Conservation (phyloP, 495 filamentous ascomycete species). For the Pseudoneurospora amorphoporcata region DNA sequence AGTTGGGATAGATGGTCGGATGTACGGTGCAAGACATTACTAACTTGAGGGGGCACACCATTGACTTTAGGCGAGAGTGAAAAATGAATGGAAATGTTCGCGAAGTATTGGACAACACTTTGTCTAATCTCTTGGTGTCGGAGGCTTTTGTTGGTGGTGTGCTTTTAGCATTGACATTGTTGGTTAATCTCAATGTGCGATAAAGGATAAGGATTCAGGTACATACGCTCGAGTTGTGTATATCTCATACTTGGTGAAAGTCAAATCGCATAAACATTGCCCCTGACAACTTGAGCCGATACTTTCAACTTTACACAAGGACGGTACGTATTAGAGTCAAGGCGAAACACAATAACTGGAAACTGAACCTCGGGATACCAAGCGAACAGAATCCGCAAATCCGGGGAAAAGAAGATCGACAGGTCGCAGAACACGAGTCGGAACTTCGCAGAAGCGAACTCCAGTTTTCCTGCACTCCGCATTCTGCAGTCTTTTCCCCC, state of each 20-base stretch:
- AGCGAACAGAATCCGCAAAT: not conserved
- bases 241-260: not conserved
- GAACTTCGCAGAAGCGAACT: not conserved
- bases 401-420: not conserved
- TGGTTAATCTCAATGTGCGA: not conserved
- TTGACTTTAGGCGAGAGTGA: not conserved
- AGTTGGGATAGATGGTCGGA: not conserved
- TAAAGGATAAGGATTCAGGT: not conserved
- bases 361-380: not conserved
- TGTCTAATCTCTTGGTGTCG: not conserved
- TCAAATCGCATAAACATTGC: not conserved
- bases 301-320: not conserved
- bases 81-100: slow-evolving; percentile 11
- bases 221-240: no score
- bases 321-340: not conserved
- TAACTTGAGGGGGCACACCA: not conserved
- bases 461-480: not conserved
- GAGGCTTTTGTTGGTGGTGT: not conserved
- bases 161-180: not conserved
- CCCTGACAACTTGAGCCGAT: not conserved
- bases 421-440: not conserved
- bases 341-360: not conserved
- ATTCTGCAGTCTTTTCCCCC: not conserved
- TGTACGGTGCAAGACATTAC: not conserved
- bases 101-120: slow-evolving; percentile 6